A percentile compares a stretch with the other conserved stretches of the same genome.
phyloP scores from a whole-genome alignment of 257 asterid species.

The Apocynum venetum region DNA sequence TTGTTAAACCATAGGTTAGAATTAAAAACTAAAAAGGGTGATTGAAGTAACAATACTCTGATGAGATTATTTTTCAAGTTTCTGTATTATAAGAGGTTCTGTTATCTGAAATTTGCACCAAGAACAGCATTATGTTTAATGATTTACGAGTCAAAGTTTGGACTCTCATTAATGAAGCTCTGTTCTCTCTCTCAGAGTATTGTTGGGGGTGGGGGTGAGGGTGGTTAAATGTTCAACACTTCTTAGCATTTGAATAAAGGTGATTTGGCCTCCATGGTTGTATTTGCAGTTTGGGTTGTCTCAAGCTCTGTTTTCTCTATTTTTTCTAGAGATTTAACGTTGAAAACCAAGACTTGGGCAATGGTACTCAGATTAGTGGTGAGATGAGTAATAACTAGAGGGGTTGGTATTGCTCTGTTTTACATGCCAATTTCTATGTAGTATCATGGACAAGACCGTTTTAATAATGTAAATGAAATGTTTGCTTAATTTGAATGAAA shows the following conservation, averaged over 20 bases:
- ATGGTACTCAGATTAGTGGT: background rate
- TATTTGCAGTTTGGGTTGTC: too few relatives aligned
- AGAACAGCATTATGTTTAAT: too few relatives aligned
- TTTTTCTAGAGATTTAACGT: background rate
- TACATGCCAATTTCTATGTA: background rate
- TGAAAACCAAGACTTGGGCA: background rate
- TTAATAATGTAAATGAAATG: background rate
- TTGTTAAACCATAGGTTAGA: background rate
- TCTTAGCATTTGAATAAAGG: background rate
- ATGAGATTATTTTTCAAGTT: background rate
- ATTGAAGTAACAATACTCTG: background rate
- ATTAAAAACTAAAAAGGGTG: background rate
- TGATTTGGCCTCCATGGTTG: background rate
- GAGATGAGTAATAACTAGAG: background rate
- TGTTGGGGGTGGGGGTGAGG: too few relatives aligned
- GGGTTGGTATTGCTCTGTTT: background rate
- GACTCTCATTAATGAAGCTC: too few relatives aligned
- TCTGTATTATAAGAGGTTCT: background rate
- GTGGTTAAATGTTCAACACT: too few relatives aligned
- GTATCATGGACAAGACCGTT: background rate
- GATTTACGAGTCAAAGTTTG: too few relatives aligned
- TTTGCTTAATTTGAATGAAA: background rate
- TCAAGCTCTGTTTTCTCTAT: background rate
- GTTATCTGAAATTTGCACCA: too few relatives aligned
- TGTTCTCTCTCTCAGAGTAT: too few relatives aligned